These are phyloP conservation scores for Dendrothele bispora DNA, from an alignment of 768 basidiomycete genomes.

Conservation along the genomic window DNA sequence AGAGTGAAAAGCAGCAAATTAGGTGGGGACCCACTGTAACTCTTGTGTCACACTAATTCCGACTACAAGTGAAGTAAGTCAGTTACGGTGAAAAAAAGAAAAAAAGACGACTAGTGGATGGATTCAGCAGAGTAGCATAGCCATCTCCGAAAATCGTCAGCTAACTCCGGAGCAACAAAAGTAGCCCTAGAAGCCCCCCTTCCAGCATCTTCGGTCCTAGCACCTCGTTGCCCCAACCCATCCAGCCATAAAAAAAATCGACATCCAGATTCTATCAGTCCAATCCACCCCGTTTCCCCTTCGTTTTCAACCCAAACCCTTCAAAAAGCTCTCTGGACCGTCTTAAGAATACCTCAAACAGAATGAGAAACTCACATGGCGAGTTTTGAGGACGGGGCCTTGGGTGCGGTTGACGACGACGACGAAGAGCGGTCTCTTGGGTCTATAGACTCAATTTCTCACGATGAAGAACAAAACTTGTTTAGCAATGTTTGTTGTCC, in stretches of 20 bases:
- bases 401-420: no score
- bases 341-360: conserved; percentile 15
- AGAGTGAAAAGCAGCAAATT: no score
- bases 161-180: conserved; percentile 30
- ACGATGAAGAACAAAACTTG: no score
- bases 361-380: conserved; percentile 36
- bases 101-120: no score
- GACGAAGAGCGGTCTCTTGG: no score
- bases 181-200: conserved; percentile 23
- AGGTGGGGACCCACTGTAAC: no score
- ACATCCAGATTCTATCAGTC: conserved; percentile 33
- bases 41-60: no score
- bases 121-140: conserved; percentile 14
- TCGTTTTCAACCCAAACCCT: conserved; percentile 24
- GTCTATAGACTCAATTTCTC: no score
- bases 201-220: no score
- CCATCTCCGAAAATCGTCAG: conserved; percentile 39
- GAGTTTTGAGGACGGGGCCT: conserved; percentile 41
- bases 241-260: no score
- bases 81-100: conserved; percentile 6
- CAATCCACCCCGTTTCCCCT: conserved; percentile 40
- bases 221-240: no score
- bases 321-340: conserved; percentile 21
- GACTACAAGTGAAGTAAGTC: background rate
- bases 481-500: no score